Evolutionary conservation across 495 filamentous ascomycete species (phyloP).

Genomic region (Talaromyces ruber): DNA sequence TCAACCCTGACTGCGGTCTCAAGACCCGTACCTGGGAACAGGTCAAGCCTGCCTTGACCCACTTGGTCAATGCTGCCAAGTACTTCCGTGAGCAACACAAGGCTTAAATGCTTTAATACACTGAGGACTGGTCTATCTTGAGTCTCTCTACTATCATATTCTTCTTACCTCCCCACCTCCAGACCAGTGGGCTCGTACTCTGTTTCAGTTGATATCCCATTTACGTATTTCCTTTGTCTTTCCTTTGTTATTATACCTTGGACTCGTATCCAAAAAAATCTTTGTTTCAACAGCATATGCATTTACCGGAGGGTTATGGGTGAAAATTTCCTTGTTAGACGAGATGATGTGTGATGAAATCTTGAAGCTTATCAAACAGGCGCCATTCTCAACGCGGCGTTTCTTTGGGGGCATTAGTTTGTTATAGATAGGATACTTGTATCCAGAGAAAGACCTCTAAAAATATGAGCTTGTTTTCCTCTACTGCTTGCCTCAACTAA

Average conservation of each 20-base stretch:
- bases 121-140: neutral
- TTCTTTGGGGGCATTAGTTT: slow-evolving; percentile 6
- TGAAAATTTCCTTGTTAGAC: slow-evolving; percentile 3
- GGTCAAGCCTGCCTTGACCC: slow-evolving; percentile 83
- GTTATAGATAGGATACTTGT: neutral
- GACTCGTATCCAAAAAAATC: slow-evolving; percentile 3
- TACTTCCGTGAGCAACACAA: slow-evolving; percentile 80
- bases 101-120: neutral
- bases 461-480: neutral
- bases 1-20: slow-evolving; percentile 97
- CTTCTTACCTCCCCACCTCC: neutral
- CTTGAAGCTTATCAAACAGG: slow-evolving; percentile 4
- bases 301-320: slow-evolving; percentile 1
- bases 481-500: neutral
- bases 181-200: neutral
- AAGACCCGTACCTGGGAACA: slow-evolving; percentile 97
- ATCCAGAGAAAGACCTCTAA: neutral
- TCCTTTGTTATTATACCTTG: neutral
- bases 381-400: slow-evolving; percentile 9
- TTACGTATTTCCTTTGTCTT: slow-evolving; percentile 1
- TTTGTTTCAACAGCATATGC: slow-evolving; percentile 6
- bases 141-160: neutral
- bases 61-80: slow-evolving; percentile 96
- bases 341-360: slow-evolving; percentile 3
- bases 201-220: slow-evolving; percentile 3